Evolutionary conservation across 176 grass and related monocot genomes (phyloP).

Genomic region (Musa schizocarpa): DNA sequence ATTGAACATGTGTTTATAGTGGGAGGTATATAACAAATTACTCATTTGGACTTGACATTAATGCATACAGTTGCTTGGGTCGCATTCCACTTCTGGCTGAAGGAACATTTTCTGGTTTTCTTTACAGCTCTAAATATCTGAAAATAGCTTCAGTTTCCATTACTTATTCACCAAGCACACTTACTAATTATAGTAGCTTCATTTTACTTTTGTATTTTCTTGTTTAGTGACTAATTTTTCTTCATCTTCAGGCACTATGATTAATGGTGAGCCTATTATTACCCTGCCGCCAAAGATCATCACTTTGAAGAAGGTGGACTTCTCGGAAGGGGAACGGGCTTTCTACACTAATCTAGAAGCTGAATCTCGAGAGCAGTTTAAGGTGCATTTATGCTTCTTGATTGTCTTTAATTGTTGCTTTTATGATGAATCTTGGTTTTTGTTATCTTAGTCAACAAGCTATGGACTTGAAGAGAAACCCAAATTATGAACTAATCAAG

Average conservation of each 20-base stretch:
- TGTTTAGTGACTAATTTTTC: background rate
- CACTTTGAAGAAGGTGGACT: constrained; percentile 65
- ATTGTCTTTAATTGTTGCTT: background rate
- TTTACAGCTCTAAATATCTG: background rate
- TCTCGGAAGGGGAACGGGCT: constrained; percentile 58
- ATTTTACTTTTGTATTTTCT: background rate
- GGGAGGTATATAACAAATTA: background rate
- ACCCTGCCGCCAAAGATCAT: constrained; percentile 73
- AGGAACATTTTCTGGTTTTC: background rate
- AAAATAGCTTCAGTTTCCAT: background rate
- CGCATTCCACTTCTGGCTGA: background rate
- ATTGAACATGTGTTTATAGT: background rate
- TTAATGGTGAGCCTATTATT: constrained; percentile 94
- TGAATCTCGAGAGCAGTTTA: constrained; percentile 91
- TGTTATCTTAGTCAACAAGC: background rate
- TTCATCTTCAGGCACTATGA: constrained; percentile 43
- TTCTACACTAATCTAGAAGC: constrained; percentile 84
- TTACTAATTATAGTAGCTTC: background rate
- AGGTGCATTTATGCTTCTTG: constrained; percentile 36
- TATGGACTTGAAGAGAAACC: too few species aligned
- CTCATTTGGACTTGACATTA: background rate
- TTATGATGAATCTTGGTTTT: background rate
- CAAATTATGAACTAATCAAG: too few species aligned
- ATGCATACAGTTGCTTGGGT: background rate
- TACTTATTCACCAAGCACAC: background rate